Conservation (phyloP, 2,329 filamentous ascomycete genomes). For the Fusarium temperatum region DNA sequence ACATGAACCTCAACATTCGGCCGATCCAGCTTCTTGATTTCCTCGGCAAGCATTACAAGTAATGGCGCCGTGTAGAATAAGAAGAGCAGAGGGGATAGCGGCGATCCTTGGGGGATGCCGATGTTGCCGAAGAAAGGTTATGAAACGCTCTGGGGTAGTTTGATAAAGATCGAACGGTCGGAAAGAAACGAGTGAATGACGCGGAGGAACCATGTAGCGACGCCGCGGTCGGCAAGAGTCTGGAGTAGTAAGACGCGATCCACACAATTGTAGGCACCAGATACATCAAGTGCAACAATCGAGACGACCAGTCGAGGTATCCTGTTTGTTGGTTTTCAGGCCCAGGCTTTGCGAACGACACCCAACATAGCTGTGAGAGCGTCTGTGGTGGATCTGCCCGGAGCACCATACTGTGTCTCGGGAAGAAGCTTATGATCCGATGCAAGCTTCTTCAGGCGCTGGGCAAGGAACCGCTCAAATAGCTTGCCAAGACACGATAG, state of each 20-base stretch:
- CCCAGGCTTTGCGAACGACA: background rate
- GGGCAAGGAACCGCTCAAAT: background rate
- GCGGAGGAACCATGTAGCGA: background rate
- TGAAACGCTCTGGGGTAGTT: background rate
- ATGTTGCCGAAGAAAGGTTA: background rate
- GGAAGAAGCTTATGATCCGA: background rate
- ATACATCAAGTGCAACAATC: conserved; percentile 4
- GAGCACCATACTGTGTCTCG: background rate
- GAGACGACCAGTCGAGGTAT: background rate
- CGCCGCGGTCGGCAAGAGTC: background rate
- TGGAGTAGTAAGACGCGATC: background rate
- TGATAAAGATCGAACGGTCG: background rate
- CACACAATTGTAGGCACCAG: conserved; percentile 1
- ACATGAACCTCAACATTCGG: background rate
- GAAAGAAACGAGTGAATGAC: conserved; percentile 6
- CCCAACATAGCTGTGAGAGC: background rate
- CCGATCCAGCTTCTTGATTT: background rate
- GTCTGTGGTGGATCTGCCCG: background rate
- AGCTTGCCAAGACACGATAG: background rate
- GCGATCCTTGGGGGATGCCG: conserved; percentile 16
- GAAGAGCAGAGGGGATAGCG: conserved; percentile 8
- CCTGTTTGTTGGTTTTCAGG: background rate
- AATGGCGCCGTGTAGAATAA: conserved; percentile 8
- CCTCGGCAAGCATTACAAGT: background rate
- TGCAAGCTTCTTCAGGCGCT: background rate